Evolutionary conservation across 495 filamentous ascomycete genomes (phyloP), one percentile per base, ranked within the genome.

Genomic region (Cudoniella acicularis): DNA sequence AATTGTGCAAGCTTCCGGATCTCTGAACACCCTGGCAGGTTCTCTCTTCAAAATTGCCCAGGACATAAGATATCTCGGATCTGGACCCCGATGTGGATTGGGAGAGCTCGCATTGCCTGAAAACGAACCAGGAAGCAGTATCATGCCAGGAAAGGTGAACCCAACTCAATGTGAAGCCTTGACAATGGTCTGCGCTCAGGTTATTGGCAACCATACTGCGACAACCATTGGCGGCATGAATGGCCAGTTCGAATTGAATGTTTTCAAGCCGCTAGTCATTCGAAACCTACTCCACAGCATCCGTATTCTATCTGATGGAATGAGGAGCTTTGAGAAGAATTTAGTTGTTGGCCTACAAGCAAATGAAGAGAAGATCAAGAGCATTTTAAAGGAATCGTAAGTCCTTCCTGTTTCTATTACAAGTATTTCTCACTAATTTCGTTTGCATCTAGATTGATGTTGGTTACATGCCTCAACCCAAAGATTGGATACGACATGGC

Each of bases 91-190:
- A 52, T 98, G 94, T 76, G 94, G 94, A 64, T 85, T 98, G 10
- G 93, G 91, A 54, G 94, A 98, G 77, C 83, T 98, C 48, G 80
- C 78, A 61, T 84, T 98, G 23, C 94, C 94, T 40, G 94, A 98
- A 79, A 98, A 98, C 76, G 94, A 98, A 81, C 94, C 94, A 17
- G 94, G 94, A 49, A 89, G 84, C 66, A 94, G 89, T 55, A 98
- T 98, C 78, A 98, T 98, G 94, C 94, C 94, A 25, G 94, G 94
- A 65, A 98, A 98, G 81, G 94, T 98, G 67, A 98, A 98, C 81
- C 94, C 94, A 30, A 98, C 94, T 23, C 94, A 98, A 77, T 96
- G 91, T 76, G 94, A 98, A 81, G 89, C 92, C 40, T 77, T 98
- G 72, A 98, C 94, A 61, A 98, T 98, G 94, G 74, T 98, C 55